These are phyloP conservation scores for Kodamaea fukazawae DNA, from an alignment of 805 yeast species.

Conservation along the genomic window DNA sequence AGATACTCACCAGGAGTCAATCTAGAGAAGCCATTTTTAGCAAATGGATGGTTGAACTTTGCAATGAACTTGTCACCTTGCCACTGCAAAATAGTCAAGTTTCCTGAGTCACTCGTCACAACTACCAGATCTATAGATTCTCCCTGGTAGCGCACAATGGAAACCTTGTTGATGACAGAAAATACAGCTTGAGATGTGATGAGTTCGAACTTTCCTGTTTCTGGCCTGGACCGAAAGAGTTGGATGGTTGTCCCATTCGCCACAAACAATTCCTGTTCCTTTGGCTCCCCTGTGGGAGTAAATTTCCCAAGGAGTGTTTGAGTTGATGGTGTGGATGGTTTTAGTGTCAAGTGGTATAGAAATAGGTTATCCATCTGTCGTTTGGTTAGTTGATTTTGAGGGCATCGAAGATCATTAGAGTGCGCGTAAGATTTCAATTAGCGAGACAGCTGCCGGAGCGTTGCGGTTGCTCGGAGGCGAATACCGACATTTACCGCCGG, in stretches of 20 bases:
- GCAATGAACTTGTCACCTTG: conserved; percentile 36
- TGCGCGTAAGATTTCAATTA: too few species aligned
- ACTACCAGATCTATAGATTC: conserved; percentile 56
- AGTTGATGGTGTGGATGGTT: conserved; percentile 52
- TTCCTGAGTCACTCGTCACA: conserved; percentile 79
- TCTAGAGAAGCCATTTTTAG: conserved; percentile 73
- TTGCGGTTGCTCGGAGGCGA: too few species aligned
- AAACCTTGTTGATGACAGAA: conserved; percentile 55
- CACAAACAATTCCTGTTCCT: conserved; percentile 67
- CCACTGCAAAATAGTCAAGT: conserved; percentile 41
- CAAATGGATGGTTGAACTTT: conserved; percentile 59
- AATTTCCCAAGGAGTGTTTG: conserved; percentile 69
- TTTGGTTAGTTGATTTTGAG: background rate
- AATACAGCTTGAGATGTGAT: conserved; percentile 48
- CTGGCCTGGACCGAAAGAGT: conserved; percentile 50
- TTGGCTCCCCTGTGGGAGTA: conserved; percentile 48
- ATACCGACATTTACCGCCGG: too few species aligned
- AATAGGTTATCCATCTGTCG: conserved; percentile 33
- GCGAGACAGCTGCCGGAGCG: too few species aligned
- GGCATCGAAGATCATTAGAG: too few species aligned
- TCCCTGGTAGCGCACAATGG: conserved; percentile 52
- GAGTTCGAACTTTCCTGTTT: conserved; percentile 52
- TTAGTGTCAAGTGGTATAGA: conserved; percentile 72
- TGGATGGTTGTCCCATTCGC: conserved; percentile 56
- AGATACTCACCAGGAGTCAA: conserved; percentile 72